Conservation (phyloP, 1,139 yeast species). For the Candida sojae region DNA sequence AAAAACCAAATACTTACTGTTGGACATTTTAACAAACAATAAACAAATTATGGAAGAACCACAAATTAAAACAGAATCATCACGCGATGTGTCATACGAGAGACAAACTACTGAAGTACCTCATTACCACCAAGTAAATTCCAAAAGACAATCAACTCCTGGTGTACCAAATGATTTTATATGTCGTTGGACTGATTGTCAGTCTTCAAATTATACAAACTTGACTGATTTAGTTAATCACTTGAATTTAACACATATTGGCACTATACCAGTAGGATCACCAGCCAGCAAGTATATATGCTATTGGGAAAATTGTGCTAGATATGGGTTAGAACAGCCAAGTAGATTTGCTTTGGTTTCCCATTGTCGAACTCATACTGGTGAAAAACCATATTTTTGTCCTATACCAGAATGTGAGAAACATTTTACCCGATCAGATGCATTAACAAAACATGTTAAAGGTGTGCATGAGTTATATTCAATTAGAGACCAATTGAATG, state of each 20-base stretch:
- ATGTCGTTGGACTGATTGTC: constrained; percentile 42
- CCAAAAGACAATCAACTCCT: constrained; percentile 1
- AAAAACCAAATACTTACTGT: neutral
- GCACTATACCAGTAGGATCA: constrained; percentile 11
- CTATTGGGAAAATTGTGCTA: constrained; percentile 62
- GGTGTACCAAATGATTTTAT: constrained; percentile 13
- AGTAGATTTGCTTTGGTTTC: constrained; percentile 61
- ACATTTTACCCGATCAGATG: constrained; percentile 60
- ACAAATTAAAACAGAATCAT: neutral
- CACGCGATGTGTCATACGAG: neutral
- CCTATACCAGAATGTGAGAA: constrained; percentile 70
- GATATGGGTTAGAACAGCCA: constrained; percentile 57
- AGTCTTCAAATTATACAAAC: constrained; percentile 18
- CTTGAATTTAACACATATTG: constrained; percentile 31
- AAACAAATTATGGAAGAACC: constrained; percentile 2
- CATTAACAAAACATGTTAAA: constrained; percentile 63
- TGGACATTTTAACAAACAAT: neutral
- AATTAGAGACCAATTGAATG: constrained; percentile 35
- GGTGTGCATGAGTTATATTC: constrained; percentile 58
- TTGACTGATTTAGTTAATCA: constrained; percentile 35
- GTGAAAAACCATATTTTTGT: constrained; percentile 69
- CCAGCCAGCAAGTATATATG: constrained; percentile 49
- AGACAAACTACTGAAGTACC: neutral
- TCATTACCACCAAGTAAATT: neutral
- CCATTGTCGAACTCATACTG: constrained; percentile 67